phyloP scores from a whole-genome alignment of 2,329 filamentous ascomycete species.

The Cryphonectria parasitica region DNA sequence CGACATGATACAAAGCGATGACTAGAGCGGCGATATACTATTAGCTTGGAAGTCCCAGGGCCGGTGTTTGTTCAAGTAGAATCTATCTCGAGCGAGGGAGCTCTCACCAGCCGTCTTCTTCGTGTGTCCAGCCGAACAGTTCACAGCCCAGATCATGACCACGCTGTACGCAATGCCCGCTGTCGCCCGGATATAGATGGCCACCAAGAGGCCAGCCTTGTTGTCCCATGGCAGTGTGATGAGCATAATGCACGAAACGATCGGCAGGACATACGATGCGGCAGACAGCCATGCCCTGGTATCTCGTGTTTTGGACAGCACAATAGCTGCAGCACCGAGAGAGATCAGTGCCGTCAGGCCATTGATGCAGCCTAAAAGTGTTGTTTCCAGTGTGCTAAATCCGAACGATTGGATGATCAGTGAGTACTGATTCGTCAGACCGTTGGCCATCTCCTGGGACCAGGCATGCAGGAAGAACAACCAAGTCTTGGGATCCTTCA shows the following conservation, averaged over 20 bases:
- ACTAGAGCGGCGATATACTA: constrained; percentile 26
- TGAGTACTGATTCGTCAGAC: constrained; percentile 46
- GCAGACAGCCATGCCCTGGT: constrained; percentile 29
- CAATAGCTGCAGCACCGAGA: constrained; percentile 20
- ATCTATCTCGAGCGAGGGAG: background rate
- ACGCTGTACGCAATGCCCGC: constrained; percentile 43
- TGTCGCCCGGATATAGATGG: constrained; percentile 44
- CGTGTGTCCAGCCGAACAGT: constrained; percentile 42
- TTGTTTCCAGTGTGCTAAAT: constrained; percentile 43
- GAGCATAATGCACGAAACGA: constrained; percentile 42
- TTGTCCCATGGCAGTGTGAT: constrained; percentile 43
- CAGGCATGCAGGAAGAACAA: constrained; percentile 27
- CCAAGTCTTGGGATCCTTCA: constrained; percentile 25
- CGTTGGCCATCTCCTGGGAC: constrained; percentile 43
- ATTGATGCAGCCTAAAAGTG: constrained; percentile 33
- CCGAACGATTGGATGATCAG: constrained; percentile 50
- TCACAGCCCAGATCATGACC: constrained; percentile 45
- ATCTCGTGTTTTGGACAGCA: constrained; percentile 26
- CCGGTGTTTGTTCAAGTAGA: background rate
- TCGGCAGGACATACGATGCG: constrained; percentile 37
- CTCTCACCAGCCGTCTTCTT: constrained; percentile 42
- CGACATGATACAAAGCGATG: constrained; percentile 40
- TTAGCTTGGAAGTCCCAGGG: background rate
- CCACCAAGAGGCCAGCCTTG: constrained; percentile 41
- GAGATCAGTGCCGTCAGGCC: constrained; percentile 24